Evolutionary conservation across 2,329 filamentous ascomycete species (phyloP), one percentile per base, ranked within the genome.

Genomic region (Ophiosphaerella herpotricha): DNA sequence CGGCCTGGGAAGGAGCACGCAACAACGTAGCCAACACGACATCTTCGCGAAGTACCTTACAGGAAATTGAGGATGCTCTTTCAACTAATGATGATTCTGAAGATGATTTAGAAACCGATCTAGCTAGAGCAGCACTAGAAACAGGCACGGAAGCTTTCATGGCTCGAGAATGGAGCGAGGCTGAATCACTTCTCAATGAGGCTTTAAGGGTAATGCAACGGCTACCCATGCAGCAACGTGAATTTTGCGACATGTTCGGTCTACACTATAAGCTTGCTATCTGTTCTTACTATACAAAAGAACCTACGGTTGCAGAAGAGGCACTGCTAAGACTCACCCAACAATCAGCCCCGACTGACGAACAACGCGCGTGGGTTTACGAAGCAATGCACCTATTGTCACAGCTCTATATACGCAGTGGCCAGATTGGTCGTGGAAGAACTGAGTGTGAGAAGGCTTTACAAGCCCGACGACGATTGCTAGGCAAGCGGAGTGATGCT

Each of bases 231-330:
- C 43, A 50, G 35, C 58, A 55, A 39, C 57, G 60, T 5, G 37
- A 39, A 32, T 61, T 64, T 16, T 66, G 58, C 46, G 53, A 68
- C 42, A 45, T 63, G 2, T 66, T 60, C 43, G 51, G 48, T 49
- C 43, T 69, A 12, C 56, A 63, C n/a, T 69, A 63, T 41, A 62
- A 57, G 43, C 58, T 69, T 23, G 63, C 61, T 33, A 54, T 66
- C 37, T 68, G 63, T 42, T 46, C 63, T 21, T 68, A 62, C 48
- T 48, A 68, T 29, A 62, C 49, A 2, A 54, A 60, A 46, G 52
- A 60, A 13, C 39, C 55, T 35, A 40, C 21, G 2, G 55, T 53
- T 34, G 63, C 62, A 9, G 55, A 66, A 53, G 49, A 50, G 39
- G 59, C 60, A 36, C 58, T 69, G 11, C 33, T 50, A 29, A 60